phyloP scores from a whole-genome alignment of 2,329 filamentous ascomycete species.

The Fonsecaea monophora region DNA sequence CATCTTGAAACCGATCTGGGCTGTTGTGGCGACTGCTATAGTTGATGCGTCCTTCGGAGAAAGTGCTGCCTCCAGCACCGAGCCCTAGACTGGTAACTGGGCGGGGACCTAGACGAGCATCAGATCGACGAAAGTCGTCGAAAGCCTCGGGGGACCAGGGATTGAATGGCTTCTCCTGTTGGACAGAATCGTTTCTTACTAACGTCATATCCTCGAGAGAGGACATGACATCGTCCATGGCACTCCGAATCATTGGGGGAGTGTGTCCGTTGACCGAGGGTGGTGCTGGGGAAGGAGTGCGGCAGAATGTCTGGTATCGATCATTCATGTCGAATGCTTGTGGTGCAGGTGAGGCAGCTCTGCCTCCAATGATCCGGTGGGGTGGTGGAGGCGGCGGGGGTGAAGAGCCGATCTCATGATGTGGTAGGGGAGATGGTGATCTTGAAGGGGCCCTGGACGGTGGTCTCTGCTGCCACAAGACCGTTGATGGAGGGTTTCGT shows the following conservation, averaged over 20 bases:
- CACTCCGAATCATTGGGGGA: slow-evolving; percentile 87
- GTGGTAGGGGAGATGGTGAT: slow-evolving; percentile 42
- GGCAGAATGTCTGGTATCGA: slow-evolving; percentile 60
- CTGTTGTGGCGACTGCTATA: slow-evolving; percentile 56
- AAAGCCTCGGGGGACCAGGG: slow-evolving; percentile 94
- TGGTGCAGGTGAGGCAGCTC: slow-evolving; percentile 57
- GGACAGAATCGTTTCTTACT: slow-evolving; percentile 58
- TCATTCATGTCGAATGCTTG: slow-evolving; percentile 41
- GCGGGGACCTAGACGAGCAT: slow-evolving; percentile 52
- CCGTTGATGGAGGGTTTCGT: slow-evolving; percentile 46
- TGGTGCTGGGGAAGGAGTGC: slow-evolving; percentile 70
- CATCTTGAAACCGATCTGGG: slow-evolving; percentile 61
- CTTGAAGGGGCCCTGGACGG: slow-evolving; percentile 46
- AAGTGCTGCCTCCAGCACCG: slow-evolving; percentile 57
- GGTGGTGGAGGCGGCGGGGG: slow-evolving; percentile 85
- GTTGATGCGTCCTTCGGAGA: slow-evolving; percentile 65
- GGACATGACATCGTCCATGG: slow-evolving; percentile 98
- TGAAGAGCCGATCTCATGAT: slow-evolving; percentile 66
- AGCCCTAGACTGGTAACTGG: slow-evolving; percentile 80
- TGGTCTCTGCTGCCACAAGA: slow-evolving; percentile 49
- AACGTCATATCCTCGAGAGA: slow-evolving; percentile 86
- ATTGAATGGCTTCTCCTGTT: slow-evolving; percentile 63
- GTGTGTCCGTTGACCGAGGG: slow-evolving; percentile 73
- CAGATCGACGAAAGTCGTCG: slow-evolving; percentile 56
- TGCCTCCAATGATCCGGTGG: slow-evolving; percentile 66